Evolutionary conservation across 352 stramenopile species (phyloP), one percentile per base, ranked within the genome.

Genomic region (Albugo candida): DNA sequence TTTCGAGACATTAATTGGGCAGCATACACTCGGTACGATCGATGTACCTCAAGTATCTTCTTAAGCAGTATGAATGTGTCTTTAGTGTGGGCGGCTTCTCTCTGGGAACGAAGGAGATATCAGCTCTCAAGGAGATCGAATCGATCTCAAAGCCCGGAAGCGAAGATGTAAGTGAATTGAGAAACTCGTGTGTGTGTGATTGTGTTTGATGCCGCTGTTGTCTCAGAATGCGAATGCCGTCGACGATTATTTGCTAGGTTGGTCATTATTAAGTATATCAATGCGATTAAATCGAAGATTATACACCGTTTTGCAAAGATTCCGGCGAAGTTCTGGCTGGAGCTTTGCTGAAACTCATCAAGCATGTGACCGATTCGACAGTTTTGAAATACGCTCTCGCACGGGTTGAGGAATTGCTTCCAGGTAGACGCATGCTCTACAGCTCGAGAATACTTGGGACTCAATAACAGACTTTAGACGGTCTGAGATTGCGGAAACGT

Each of bases 1-100:
- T 92, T 92, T 61, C 73, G 78, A 45, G 78, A 91, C 56, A 92
- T 92, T 56, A 92, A 92, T 58, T 92, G 78, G 78, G 75, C 70
- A 46, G 87, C 75, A 17, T 92, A 92, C 62, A 87, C 78, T 49
- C 75, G 78, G 75, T 87, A 60, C 2, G 20, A 19, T 8, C 8
- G 38, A 19, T 43, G 3, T 43, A 24, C 8, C 17, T 43, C 17
- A 8, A 24, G 38, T 24, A 40, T 16, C 17, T 37, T 42, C 20
- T 5, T 52, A 17, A 19, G 5, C 13, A 4, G n/a, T 8, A 21
- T 17, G n/a, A 49, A 52, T 52, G 31, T 12, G 24, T 31, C 24
- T 27, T 0, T 37, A 87, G 74, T 41, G 65, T 60, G 5, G 77
- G 77, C 19, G 74, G 70, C 0, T 91, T 91, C 53, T 86, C 74